These are phyloP conservation scores for Pichia phayaonensis DNA, from an alignment of 805 yeast genomes.

Conservation along the genomic window DNA sequence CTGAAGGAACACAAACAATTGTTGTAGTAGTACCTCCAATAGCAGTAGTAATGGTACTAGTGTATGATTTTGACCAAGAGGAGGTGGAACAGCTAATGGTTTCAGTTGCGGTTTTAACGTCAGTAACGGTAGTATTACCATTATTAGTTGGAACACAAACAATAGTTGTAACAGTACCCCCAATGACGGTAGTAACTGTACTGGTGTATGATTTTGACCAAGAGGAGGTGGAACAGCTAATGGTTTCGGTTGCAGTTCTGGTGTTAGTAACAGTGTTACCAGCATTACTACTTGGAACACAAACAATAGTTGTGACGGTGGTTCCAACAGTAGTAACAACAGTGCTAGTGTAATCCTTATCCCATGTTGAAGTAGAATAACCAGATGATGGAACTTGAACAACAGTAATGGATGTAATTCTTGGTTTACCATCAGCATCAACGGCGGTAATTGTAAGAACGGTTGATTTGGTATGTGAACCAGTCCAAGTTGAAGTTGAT, in stretches of 20 bases:
- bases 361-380: not conserved
- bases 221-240: not conserved
- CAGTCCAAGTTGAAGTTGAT: not conserved
- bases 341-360: not conserved
- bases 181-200: not conserved
- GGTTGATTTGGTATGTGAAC: not conserved
- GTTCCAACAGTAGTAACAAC: not conserved
- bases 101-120: not conserved
- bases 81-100: not conserved
- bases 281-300: too few relatives aligned
- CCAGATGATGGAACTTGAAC: not conserved
- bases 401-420: not conserved
- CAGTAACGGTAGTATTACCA: not conserved
- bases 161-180: not conserved
- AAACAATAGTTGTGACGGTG: not conserved
- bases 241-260: not conserved
- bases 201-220: not conserved
- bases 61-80: not conserved
- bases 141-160: not conserved
- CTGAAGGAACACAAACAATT: slow-evolving; percentile 1
- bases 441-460: not conserved
- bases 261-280: not conserved
- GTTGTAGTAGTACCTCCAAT: not conserved
- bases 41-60: not conserved
- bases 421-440: not conserved